Evolutionary conservation across 2,329 filamentous ascomycete species (phyloP).

Genomic region (Apiospora koreana): DNA sequence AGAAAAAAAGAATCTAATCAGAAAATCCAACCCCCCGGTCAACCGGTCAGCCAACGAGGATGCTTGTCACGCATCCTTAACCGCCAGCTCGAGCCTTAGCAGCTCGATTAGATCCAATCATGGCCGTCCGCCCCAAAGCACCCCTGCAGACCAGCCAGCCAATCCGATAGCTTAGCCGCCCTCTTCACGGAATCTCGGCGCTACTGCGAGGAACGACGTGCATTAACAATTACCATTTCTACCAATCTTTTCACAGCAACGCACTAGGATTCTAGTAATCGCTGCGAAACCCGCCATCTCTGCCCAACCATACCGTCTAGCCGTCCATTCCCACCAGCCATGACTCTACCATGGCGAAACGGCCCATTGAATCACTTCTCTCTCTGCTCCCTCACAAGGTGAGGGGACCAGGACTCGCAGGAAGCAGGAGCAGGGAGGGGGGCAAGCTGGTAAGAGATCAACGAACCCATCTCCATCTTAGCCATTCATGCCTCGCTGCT

Average conservation of each 20-base stretch:
- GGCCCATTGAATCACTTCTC: slow-evolving; percentile 1
- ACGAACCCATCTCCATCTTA: slow-evolving; percentile 17
- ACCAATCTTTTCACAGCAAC: slow-evolving; percentile 25
- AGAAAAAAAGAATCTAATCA: background rate
- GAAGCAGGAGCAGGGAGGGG: no score
- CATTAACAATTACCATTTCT: slow-evolving; percentile 25
- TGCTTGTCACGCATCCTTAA: slow-evolving; percentile 25
- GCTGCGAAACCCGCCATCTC: slow-evolving; percentile 23
- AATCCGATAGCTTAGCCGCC: slow-evolving; percentile 36
- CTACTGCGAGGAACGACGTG: slow-evolving; percentile 37
- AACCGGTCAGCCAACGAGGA: slow-evolving; percentile 13
- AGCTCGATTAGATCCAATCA: slow-evolving; percentile 30
- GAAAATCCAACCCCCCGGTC: background rate
- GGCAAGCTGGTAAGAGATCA: no score
- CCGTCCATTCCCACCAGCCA: background rate
- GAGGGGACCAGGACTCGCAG: no score
- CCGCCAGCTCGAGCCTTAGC: slow-evolving; percentile 33
- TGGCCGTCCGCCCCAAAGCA: slow-evolving; percentile 22
- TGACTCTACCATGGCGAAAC: slow-evolving; percentile 1
- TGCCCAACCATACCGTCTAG: slow-evolving; percentile 30
- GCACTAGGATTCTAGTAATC: slow-evolving; percentile 24
- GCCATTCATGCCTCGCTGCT: slow-evolving; percentile 17
- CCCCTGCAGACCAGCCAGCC: slow-evolving; percentile 31
- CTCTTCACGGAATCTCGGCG: slow-evolving; percentile 31
- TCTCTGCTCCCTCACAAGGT: background rate